phyloP scores from a whole-genome alignment of 2,329 filamentous ascomycete genomes.

The Epichloe glyceriae region DNA sequence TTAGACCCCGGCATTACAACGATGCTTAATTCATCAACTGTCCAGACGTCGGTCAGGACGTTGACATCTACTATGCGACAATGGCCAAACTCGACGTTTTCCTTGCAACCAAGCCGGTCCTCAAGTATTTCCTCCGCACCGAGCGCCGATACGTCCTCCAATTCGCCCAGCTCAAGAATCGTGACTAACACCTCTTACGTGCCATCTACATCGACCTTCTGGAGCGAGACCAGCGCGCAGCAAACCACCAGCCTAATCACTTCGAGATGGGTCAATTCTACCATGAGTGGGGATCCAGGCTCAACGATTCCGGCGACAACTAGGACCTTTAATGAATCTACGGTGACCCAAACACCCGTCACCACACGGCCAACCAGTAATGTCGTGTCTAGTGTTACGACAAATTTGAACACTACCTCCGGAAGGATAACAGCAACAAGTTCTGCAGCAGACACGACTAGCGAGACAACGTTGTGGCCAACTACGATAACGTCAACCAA shows the following conservation, averaged over 20 bases:
- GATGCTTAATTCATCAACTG: background rate
- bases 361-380: background rate
- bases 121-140: background rate
- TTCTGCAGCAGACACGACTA: background rate
- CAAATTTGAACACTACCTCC: background rate
- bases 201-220: background rate
- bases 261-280: constrained; percentile 1
- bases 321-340: background rate
- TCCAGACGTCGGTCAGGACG: background rate
- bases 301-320: background rate
- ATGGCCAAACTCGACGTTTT: constrained; percentile 1
- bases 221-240: background rate
- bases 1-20: background rate
- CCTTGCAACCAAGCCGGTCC: background rate
- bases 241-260: background rate
- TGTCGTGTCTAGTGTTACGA: background rate
- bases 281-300: background rate
- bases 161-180: background rate
- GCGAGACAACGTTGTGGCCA: background rate
- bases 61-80: background rate
- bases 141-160: background rate
- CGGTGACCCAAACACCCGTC: background rate
- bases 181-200: background rate
- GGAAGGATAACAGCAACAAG: background rate
- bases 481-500: background rate